These are phyloP conservation scores for Aspergillus terreus DNA, from an alignment of 2,329 filamentous ascomycete genomes.

Conservation along the genomic window DNA sequence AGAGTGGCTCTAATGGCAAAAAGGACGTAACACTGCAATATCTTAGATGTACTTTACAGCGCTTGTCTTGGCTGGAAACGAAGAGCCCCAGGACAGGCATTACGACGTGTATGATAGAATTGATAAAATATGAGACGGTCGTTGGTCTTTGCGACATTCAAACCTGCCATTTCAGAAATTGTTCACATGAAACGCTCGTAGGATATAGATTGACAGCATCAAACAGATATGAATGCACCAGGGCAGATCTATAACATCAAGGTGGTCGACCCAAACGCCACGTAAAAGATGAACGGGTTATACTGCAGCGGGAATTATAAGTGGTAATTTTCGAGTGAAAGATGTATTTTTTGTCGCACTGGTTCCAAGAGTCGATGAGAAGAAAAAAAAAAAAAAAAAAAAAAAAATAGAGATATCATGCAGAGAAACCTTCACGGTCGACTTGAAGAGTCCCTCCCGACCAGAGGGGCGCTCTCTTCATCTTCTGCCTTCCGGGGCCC, in stretches of 20 bases:
- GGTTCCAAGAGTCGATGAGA: neutral
- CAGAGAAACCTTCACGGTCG: neutral
- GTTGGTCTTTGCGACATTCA: too few species aligned
- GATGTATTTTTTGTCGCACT: too few species aligned
- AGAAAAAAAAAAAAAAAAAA: neutral
- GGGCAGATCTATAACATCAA: neutral
- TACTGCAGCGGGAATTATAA: too few species aligned
- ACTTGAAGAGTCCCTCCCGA: constrained; percentile 14
- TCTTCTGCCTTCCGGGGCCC: constrained; percentile 28
- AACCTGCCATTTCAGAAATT: neutral
- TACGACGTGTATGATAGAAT: constrained; percentile 13
- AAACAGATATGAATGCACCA: neutral
- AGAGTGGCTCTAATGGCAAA: neutral
- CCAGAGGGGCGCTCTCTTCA: constrained; percentile 24
- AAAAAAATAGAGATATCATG: neutral
- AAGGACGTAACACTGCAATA: neutral
- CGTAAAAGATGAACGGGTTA: neutral
- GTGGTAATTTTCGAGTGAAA: too few species aligned
- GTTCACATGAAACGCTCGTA: too few species aligned
- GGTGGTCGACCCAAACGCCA: neutral
- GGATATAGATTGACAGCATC: neutral
- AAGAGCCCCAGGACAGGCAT: neutral
- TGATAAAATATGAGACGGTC: neutral
- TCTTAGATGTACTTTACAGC: neutral
- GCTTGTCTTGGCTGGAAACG: neutral